Conservation (phyloP, 352 stramenopile genomes). For the Phytophthora litchii region DNA sequence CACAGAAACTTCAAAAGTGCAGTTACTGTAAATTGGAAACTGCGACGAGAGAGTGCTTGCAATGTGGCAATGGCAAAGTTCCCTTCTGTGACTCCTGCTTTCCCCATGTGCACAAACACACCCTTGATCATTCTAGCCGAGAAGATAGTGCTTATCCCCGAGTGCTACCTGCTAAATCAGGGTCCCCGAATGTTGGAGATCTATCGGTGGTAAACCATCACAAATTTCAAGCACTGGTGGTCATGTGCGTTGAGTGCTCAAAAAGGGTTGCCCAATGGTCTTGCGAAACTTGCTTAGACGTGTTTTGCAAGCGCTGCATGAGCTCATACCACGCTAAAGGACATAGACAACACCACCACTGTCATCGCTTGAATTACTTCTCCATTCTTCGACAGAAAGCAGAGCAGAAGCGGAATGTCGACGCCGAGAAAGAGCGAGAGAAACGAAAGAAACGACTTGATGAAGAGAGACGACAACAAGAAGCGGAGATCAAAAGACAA, state of each 20-base stretch:
- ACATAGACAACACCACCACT: constrained; percentile 60
- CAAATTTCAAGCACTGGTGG: constrained; percentile 52
- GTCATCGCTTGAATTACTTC: constrained; percentile 69
- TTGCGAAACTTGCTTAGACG: constrained; percentile 64
- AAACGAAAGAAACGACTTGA: constrained; percentile 30
- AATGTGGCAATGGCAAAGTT: constrained; percentile 69
- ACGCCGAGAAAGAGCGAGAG: constrained; percentile 44
- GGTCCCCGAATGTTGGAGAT: background rate
- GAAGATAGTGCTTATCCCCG: background rate
- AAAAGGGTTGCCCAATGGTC: constrained; percentile 65
- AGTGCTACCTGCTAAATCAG: background rate
- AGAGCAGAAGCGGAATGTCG: constrained; percentile 37
- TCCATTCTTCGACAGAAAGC: constrained; percentile 62
- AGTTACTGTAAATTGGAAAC: constrained; percentile 60
- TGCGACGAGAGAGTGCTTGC: constrained; percentile 64
- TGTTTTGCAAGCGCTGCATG: constrained; percentile 77
- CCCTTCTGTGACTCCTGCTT: constrained; percentile 77
- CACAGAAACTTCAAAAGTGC: constrained; percentile 46
- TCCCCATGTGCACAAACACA: constrained; percentile 47
- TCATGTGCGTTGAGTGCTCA: constrained; percentile 71
- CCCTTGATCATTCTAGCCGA: background rate
- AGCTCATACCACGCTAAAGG: constrained; percentile 59
- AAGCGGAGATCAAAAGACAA: constrained; percentile 21
- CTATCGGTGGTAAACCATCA: constrained; percentile 26
- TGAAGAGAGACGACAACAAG: constrained; percentile 27